Percentiles rank a stretch among this genome's conserved stretches.
These are phyloP conservation scores for Arachis hypogaea DNA, from an alignment of 306 rosid genomes.

Conservation along the genomic window DNA sequence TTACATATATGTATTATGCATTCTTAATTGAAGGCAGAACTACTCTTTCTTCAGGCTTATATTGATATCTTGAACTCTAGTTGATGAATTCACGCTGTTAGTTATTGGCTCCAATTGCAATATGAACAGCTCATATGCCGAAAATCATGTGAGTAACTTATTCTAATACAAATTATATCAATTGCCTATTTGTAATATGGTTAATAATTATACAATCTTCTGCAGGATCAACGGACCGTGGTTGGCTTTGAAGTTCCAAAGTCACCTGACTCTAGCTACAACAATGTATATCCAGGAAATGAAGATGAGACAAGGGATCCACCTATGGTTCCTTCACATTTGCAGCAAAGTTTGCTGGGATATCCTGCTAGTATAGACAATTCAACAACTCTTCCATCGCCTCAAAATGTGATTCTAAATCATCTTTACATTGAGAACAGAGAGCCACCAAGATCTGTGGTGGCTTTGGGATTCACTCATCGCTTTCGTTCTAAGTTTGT, in stretches of 20 bases:
- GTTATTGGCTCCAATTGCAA: constrained; percentile 44
- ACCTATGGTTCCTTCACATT: constrained; percentile 77
- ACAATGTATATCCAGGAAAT: constrained; percentile 62
- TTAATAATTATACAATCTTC: constrained; percentile 34
- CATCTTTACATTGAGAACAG: constrained; percentile 92
- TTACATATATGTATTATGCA: neutral
- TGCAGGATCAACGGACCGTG: constrained; percentile 79
- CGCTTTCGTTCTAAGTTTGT: constrained; percentile 87
- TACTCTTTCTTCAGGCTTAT: constrained; percentile 58
- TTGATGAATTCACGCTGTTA: constrained; percentile 58
- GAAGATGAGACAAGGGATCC: constrained; percentile 95
- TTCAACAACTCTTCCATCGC: constrained; percentile 63
- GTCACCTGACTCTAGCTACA: constrained; percentile 88
- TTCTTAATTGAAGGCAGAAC: constrained; percentile 36
- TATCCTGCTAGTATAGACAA: constrained; percentile 60
- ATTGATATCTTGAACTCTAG: constrained; percentile 36
- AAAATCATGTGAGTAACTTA: constrained; percentile 61
- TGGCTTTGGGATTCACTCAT: constrained; percentile 89
- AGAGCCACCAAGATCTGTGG: constrained; percentile 80
- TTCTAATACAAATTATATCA: constrained; percentile 34
- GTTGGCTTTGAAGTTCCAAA: constrained; percentile 83
- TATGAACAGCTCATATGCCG: constrained; percentile 68
- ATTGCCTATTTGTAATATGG: constrained; percentile 27
- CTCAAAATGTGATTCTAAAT: constrained; percentile 70
- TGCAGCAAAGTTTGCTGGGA: constrained; percentile 66